Base-by-base conservation (phyloP, 2,329 filamentous ascomycete genomes). In the Paradendryphiella salina region DNA sequence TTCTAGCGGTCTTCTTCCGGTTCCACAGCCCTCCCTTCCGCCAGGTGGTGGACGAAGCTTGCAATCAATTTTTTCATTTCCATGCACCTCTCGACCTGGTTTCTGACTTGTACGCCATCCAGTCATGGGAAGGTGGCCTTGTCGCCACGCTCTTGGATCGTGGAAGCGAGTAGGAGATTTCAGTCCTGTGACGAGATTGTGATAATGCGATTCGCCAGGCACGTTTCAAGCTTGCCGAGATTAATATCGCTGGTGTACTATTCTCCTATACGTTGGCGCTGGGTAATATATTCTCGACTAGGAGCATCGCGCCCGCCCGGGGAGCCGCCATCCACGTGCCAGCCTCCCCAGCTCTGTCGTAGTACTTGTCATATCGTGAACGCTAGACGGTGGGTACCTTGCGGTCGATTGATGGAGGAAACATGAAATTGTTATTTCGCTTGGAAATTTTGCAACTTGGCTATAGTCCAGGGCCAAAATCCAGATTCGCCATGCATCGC, bases 21-120 rank as follows among this genome's bases (percentile, higher is more conserved):
- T 17, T 23, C 50, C 50, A 23, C 39, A 26, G 32, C 33, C 26
- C 21, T 38, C 34, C 50, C 40, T 41, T 29, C n/a, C 10, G 28
- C 33, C 34, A 29, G 40, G 40, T 52, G 9, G 23, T 46, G 17
- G 29, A 28, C 23, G 35, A 32, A 36, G 18, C 28, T 38, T 34
- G 45, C 38, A 53, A 50, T 53, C 44, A 49, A 53, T 39, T 31
- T 17, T 7, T 41, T 54, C 54, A 55, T 52, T 32, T 54, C 35
- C 21, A 51, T 26, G 32, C 15, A 43, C 41, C 18, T 26, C 31
- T 51, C 36, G 37, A 45, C 43, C 54, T 29, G 36, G 46, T 51
- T 45, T 14, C 26, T 48, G 34, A 39, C 28, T n/a, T 51, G 37
- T 14, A 14, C 38, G 33, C 40, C 38, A 40, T 38, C 42, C 39